phyloP scores from a whole-genome alignment of 2,329 filamentous ascomycete genomes.

The Venturia nashicola region DNA sequence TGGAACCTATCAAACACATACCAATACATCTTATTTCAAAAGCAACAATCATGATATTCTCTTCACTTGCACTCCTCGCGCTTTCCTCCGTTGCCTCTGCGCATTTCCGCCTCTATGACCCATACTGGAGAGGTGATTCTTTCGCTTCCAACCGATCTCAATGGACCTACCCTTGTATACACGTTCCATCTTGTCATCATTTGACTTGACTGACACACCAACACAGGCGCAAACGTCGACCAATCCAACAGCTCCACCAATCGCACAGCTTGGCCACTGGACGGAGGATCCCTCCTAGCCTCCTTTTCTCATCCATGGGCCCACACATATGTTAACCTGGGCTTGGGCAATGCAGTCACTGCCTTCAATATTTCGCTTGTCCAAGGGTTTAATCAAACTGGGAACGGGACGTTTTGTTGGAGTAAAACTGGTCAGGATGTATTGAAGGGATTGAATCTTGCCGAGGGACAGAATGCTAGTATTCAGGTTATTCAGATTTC shows the following conservation, averaged over 20 bases:
- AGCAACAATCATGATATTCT: conserved; percentile 14
- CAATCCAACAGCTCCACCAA: conserved; percentile 25
- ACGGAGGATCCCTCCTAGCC: conserved; percentile 28
- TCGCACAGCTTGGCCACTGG: conserved; percentile 34
- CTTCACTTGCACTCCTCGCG: conserved; percentile 13
- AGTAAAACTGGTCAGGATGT: conserved; percentile 21
- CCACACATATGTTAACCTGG: conserved; percentile 36
- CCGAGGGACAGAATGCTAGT: conserved; percentile 28
- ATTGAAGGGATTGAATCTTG: conserved; percentile 14
- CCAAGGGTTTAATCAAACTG: conserved; percentile 34
- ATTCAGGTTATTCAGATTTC: conserved; percentile 34
- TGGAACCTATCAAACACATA: not conserved
- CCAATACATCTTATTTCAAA: not conserved
- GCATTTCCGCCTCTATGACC: conserved; percentile 31
- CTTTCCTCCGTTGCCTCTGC: conserved; percentile 24
- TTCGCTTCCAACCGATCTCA: conserved; percentile 24
- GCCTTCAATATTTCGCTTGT: conserved; percentile 34
- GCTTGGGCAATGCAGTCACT: conserved; percentile 26
- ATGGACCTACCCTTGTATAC: conserved; percentile 28
- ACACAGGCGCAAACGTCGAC: conserved; percentile 26
- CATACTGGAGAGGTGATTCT: conserved; percentile 30
- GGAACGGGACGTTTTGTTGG: conserved; percentile 35
- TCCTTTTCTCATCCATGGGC: conserved; percentile 29
- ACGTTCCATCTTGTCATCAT: not conserved
- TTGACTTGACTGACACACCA: not conserved